Conservation (phyloP, 495 filamentous ascomycete genomes). For the Aspergillus biplanus region DNA sequence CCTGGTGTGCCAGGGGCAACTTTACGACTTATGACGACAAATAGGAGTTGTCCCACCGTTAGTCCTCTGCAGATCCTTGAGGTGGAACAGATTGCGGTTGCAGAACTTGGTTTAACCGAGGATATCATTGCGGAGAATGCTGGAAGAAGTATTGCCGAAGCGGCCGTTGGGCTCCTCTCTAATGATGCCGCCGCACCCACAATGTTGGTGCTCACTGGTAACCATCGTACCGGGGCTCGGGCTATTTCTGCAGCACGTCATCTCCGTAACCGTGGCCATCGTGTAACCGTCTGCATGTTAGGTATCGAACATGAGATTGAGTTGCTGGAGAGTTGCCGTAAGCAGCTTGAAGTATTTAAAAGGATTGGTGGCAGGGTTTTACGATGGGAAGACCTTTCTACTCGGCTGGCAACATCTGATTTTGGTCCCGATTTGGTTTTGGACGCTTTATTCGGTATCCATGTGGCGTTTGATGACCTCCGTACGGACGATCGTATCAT, state of each 20-base stretch:
- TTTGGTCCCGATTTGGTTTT: constrained; percentile 77
- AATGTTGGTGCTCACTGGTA: constrained; percentile 83
- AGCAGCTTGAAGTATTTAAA: constrained; percentile 75
- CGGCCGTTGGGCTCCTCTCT: constrained; percentile 63
- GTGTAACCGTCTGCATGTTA: constrained; percentile 80
- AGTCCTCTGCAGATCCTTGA: constrained; percentile 86
- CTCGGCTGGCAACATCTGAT: constrained; percentile 59
- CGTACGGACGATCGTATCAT: constrained; percentile 78
- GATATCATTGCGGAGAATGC: constrained; percentile 92
- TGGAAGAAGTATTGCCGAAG: constrained; percentile 83
- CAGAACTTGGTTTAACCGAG: constrained; percentile 81
- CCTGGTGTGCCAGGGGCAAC: constrained; percentile 37
- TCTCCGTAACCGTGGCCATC: constrained; percentile 76
- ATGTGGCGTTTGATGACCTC: constrained; percentile 81
- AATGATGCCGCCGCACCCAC: constrained; percentile 58
- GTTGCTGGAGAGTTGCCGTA: constrained; percentile 71
- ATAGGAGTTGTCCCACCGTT: constrained; percentile 76
- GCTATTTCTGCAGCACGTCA: constrained; percentile 86
- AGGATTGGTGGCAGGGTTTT: constrained; percentile 75
- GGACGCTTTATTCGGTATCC: constrained; percentile 84
- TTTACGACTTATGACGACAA: constrained; percentile 59
- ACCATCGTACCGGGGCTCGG: constrained; percentile 81
- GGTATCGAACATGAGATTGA: constrained; percentile 75
- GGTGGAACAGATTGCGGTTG: constrained; percentile 83
- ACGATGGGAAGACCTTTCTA: constrained; percentile 54